Conservation (phyloP, 495 filamentous ascomycete genomes). For the Sabuloglossum arenarium region DNA sequence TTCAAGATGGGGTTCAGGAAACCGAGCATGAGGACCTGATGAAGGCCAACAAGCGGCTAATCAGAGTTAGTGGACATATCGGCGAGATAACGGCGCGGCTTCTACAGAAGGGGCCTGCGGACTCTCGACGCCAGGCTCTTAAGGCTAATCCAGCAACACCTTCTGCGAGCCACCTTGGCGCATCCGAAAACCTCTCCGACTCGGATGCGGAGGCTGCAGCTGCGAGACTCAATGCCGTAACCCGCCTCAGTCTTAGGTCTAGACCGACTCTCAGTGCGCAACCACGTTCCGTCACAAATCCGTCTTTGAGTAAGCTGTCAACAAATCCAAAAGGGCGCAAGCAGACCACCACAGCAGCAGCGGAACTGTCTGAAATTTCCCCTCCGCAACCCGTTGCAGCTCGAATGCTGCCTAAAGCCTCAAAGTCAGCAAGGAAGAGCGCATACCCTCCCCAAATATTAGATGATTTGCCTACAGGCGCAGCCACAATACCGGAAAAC, state of each 20-base stretch:
- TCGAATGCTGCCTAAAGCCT: background rate
- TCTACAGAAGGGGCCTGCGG: background rate
- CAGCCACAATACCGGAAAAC: background rate
- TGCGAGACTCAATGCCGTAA: background rate
- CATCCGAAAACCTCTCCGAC: background rate
- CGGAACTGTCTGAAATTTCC: background rate
- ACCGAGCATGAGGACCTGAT: background rate
- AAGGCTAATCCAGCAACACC: too few species aligned
- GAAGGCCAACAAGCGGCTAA: background rate
- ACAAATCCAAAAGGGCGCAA: background rate
- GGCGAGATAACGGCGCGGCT: background rate
- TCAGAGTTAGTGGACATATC: background rate
- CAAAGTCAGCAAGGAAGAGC: background rate
- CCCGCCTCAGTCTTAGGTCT: background rate
- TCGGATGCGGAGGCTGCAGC: background rate
- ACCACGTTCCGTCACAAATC: too few species aligned
- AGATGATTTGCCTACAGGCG: too few species aligned
- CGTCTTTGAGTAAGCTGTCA: too few species aligned
- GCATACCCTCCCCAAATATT: background rate
- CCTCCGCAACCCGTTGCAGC: background rate
- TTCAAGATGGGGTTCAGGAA: background rate
- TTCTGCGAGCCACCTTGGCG: background rate
- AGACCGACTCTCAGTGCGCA: background rate
- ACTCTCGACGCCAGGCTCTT: background rate
- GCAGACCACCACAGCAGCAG: background rate